Percentiles rank a stretch among this genome's conserved stretches.
Evolutionary conservation across 306 rosid genomes (phyloP).

Genomic region (Cicer chorassanicum): DNA sequence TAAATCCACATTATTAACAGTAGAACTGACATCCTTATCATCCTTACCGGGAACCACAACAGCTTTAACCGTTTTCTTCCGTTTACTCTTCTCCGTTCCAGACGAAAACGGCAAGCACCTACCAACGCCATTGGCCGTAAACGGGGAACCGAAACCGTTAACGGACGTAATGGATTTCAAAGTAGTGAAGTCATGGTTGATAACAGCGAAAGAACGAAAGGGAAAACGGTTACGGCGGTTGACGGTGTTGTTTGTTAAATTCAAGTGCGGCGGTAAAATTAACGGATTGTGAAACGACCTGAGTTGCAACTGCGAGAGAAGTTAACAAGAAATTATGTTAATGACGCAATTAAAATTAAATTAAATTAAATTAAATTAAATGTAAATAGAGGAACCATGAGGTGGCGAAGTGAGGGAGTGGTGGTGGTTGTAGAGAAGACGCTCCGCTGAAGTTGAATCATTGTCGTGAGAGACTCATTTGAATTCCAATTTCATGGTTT

Average conservation of each 20-base stretch:
- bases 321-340: not conserved
- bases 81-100: slow-evolving; percentile 40
- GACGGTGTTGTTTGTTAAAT: slow-evolving; percentile 36
- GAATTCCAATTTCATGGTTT: not conserved
- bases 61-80: slow-evolving; percentile 51
- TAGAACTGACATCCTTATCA: slow-evolving; percentile 39
- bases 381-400: slow-evolving; percentile 56
- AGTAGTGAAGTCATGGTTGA: slow-evolving; percentile 24
- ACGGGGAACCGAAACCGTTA: slow-evolving; percentile 37
- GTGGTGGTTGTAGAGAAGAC: not conserved
- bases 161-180: slow-evolving; percentile 41
- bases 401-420: slow-evolving; percentile 43
- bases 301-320: slow-evolving; percentile 64
- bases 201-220: slow-evolving; percentile 37
- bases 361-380: not conserved
- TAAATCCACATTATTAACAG: slow-evolving; percentile 10
- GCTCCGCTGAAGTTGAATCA: not conserved
- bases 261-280: slow-evolving; percentile 38
- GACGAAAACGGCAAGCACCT: slow-evolving; percentile 53
- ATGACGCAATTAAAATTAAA: not conserved
- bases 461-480: not conserved
- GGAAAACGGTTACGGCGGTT: slow-evolving; percentile 46
- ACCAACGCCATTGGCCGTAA: slow-evolving; percentile 38
- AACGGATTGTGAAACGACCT: slow-evolving; percentile 52
- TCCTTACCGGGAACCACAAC: slow-evolving; percentile 43